Percentiles rank a stretch among this genome's conserved stretches.
Evolutionary conservation across 2,329 filamentous ascomycete species (phyloP).

Genomic region (Talaromyces amestolkiae): DNA sequence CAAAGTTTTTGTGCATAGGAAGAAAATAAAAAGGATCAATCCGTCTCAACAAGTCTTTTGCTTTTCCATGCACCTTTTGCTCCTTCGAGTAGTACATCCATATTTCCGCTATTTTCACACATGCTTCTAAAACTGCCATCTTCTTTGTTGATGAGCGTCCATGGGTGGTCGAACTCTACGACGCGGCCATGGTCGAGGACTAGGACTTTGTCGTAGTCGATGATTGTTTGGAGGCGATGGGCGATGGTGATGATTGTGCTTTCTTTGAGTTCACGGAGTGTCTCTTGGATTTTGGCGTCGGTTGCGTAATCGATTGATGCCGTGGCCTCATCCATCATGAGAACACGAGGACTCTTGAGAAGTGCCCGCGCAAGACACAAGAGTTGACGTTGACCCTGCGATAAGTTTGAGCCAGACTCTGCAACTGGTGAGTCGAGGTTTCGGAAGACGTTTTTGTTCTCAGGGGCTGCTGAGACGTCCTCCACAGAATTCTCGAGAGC

Average conservation of each 20-base stretch:
- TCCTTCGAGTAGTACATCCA: conserved; percentile 56
- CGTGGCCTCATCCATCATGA: conserved; percentile 99
- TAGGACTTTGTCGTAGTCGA: conserved; percentile 96
- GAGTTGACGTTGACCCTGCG: conserved; percentile 92
- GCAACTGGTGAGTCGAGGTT: conserved; percentile 80
- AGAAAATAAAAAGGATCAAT: conserved; percentile 2
- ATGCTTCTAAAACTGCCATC: conserved; percentile 65
- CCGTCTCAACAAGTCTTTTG: conserved; percentile 37
- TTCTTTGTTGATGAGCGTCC: conserved; percentile 70
- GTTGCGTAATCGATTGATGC: conserved; percentile 97
- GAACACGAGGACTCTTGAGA: conserved; percentile 82
- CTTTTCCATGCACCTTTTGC: conserved; percentile 53
- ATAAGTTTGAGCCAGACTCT: conserved; percentile 91
- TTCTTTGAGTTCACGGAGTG: conserved; percentile 80
- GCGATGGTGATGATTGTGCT: conserved; percentile 97
- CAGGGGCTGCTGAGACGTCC: conserved; percentile 37
- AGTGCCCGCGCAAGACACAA: conserved; percentile 90
- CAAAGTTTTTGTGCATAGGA: background rate
- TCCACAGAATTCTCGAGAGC: conserved; percentile 26
- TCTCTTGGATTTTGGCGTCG: conserved; percentile 93
- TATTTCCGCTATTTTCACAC: conserved; percentile 67
- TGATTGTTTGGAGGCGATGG: conserved; percentile 91
- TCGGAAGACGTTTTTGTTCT: conserved; percentile 93
- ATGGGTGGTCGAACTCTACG: conserved; percentile 87
- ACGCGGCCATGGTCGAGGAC: conserved; percentile 87